Base-by-base conservation (phyloP, 768 basidiomycete genomes). In the Imleria badia region DNA sequence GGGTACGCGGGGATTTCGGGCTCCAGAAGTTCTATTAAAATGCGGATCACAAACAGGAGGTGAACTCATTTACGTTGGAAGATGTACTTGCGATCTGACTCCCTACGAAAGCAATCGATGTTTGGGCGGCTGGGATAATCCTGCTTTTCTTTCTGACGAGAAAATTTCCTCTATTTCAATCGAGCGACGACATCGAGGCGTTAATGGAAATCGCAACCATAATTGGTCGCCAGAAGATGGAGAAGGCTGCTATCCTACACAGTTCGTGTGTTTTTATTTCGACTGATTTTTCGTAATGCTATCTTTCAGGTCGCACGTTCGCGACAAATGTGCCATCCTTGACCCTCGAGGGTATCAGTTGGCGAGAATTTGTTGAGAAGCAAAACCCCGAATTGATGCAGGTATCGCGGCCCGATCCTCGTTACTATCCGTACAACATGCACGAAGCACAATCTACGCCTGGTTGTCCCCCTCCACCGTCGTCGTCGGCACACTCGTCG, bases 61-160 rank as follows among this genome's bases (percentile, higher is more conserved):
- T 95, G 61, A 58, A 84, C 6, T 42, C n/a, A 73, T 30, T 52
- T 54, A 20, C 20, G 14, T 47, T 35, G 45, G 35, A 36, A n/a
- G 17, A 36, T 46, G 23, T 41, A 33, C 41, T 29, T 36, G 44
- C 14, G 34, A 45, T 40, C 48, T 67, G 50, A 69, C 19, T 48
- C 12, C 14, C 8, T 36, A 22, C 20, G 40, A 38, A 66, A 99
- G 97, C 96, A 2, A 88, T 98, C 66, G 97, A 99, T 62, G 83
- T 98, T 43, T 99, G 97, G 97, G 88, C 95, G 0, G 91, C 85
- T 8, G 97, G 97, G 0, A 86, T 87, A 64, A 97, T 98, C 49
- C 73, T 99, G 0, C 79, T 98, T 7, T 95, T 95, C 74, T 95
- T 98, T 74, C 77, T 99, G 34, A 87, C 87, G 0, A 82, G 85